A percentile compares a stretch with the other conserved stretches of the same genome.
Conservation (phyloP, 1,284 basidiomycete genomes). For the Wallemia mellicola region DNA sequence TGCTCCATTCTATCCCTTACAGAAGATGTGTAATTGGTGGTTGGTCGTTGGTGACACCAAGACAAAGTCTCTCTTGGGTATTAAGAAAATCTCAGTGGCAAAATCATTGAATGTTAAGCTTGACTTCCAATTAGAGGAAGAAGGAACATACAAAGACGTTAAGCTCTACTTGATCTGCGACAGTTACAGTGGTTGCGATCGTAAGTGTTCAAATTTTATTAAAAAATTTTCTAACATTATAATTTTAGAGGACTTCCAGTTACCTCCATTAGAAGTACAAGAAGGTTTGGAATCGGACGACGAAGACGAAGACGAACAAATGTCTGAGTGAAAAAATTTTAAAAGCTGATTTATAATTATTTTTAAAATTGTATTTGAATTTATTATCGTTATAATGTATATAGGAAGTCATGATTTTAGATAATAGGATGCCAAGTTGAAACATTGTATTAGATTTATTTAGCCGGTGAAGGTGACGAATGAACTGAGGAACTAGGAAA, state of each 20-base stretch:
- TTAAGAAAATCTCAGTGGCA: constrained; percentile 78
- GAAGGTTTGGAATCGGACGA: constrained; percentile 8
- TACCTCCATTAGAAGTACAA: constrained; percentile 9
- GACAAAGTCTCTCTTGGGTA: constrained; percentile 44
- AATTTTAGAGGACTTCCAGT: constrained; percentile 6
- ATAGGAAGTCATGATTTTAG: no score
- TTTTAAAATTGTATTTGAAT: not conserved
- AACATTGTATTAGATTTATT: no score
- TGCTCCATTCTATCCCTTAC: constrained; percentile 65
- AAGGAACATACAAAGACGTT: constrained; percentile 30
- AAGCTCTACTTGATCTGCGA: constrained; percentile 83
- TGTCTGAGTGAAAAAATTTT: not conserved
- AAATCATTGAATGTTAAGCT: constrained; percentile 49
- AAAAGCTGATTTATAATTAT: not conserved
- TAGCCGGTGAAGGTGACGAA: no score
- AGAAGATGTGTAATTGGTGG: constrained; percentile 94
- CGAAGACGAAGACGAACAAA: constrained; percentile 1
- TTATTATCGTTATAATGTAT: not conserved
- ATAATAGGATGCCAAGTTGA: no score
- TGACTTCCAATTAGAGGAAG: constrained; percentile 62
- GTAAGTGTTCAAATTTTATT: not conserved
- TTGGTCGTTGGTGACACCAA: constrained; percentile 58
- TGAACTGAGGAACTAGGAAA: not conserved
- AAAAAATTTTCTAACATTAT: not conserved
- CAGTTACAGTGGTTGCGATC: constrained; percentile 33